Evolutionary conservation across 331 rosid genomes (phyloP).

Genomic region (Pyrus hybrid): DNA sequence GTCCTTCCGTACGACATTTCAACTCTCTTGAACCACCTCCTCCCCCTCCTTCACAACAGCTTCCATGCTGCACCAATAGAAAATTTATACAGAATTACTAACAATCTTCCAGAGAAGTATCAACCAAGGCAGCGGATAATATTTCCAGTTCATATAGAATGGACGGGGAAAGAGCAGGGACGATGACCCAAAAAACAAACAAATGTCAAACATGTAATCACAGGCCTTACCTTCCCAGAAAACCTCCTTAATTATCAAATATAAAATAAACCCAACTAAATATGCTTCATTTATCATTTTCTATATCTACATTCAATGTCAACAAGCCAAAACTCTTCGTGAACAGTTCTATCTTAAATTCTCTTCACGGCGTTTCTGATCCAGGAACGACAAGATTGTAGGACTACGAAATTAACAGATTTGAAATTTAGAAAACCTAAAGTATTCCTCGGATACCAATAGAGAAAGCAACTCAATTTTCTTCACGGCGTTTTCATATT

Average conservation of each 20-base stretch:
- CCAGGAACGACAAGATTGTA: not conserved
- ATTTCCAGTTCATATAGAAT: not conserved
- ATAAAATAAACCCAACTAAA: not conserved
- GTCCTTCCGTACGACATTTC: not conserved
- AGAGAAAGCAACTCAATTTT: no score
- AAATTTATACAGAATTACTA: not conserved
- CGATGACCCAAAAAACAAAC: not conserved
- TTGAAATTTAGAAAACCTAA: not conserved
- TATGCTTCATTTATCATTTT: not conserved
- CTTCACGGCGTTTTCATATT: no score
- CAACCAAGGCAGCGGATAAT: not conserved
- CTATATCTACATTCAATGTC: not conserved
- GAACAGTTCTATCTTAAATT: not conserved
- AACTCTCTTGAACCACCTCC: constrained; percentile 8
- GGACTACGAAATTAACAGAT: not conserved
- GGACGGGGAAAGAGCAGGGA: not conserved
- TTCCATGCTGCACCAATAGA: constrained; percentile 57
- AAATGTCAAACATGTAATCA: not conserved
- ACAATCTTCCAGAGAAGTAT: not conserved
- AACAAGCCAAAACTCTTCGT: not conserved
- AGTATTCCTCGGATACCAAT: no score
- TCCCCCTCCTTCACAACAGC: constrained; percentile 31
- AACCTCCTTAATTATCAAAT: not conserved
- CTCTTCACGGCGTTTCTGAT: no score
- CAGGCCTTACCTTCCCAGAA: not conserved